Base-by-base conservation (phyloP, 257 asterid genomes). In the Galeopsis tetrahit region DNA sequence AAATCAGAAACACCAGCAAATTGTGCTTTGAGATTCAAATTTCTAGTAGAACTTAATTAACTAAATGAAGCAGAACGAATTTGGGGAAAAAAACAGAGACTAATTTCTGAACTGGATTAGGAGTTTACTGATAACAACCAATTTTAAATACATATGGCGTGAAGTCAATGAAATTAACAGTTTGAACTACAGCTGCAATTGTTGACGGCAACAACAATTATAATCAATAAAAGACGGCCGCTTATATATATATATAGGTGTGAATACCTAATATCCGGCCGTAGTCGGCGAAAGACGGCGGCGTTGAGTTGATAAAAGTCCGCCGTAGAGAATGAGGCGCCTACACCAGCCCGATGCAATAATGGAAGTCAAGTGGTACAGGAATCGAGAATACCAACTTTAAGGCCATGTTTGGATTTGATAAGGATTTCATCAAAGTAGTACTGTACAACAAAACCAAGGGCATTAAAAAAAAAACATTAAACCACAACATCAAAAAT, bases 271-370 rank as follows among this genome's bases (percentile, higher is more conserved):
- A 14, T 48, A 28, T 71, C 57, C 74, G 9, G 69, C 63, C 9
- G 63, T 58, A 56, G 64, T 61, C 63, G 77, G 46, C n/a, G 43
- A 6, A 38, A 43, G 36, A 48, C 53, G 46, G 46, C 46, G 61
- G 32, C 11, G 72, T 11, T 21, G 38, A 60, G 65, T 34, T 39
- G 74, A 34, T 42, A 8, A 32, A 51, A 9, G 51, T 43, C 31
- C 15, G 58, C 60, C 59, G 66, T 8, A n/a, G 51, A 48, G 52
- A 9, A 14, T 67, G 58, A 43, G 52, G 10, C 38, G 57, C 51
- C 10, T 36, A 51, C 58, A n/a, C 44, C 21, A 10, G 38, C 13
- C 28, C 28, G 28, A 21, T 6, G n/a, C 10, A 31, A 7, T 13
- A 21, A 40, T 2, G 8, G n/a, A 9, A 15, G 15, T 10, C 52